Conservation (phyloP, 1,139 yeast species). For the Sugiyamaella pinicola region DNA sequence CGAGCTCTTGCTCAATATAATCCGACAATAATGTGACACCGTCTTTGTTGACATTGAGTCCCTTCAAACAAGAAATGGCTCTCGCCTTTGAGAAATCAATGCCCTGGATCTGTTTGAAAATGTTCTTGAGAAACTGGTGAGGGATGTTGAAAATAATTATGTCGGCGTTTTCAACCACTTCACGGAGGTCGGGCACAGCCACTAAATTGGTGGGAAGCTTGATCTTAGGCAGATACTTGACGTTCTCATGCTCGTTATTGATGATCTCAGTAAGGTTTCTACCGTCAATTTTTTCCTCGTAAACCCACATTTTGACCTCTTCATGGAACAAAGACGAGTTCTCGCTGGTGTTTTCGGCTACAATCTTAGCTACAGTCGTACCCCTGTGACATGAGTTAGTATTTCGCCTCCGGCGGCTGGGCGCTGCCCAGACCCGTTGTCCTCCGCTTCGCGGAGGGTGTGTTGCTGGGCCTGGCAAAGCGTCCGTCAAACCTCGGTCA, state of each 20-base stretch:
- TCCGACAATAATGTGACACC: constrained; percentile 81
- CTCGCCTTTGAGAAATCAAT: constrained; percentile 66
- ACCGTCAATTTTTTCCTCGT: constrained; percentile 71
- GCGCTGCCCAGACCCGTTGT: neutral
- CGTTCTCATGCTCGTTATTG: constrained; percentile 84
- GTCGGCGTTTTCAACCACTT: constrained; percentile 75
- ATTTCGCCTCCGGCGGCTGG: neutral
- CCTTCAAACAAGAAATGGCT: constrained; percentile 92
- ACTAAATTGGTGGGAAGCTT: constrained; percentile 74
- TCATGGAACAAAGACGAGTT: constrained; percentile 67
- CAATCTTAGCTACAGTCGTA: constrained; percentile 90
- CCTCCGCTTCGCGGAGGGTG: neutral
- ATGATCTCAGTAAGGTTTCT: constrained; percentile 78
- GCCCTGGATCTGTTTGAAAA: constrained; percentile 75
- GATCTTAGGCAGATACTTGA: constrained; percentile 73
- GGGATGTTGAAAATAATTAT: constrained; percentile 88
- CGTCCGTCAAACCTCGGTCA: neutral
- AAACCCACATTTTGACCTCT: constrained; percentile 92
- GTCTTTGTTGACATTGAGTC: constrained; percentile 76
- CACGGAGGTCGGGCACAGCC: constrained; percentile 80
- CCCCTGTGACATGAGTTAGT: constrained; percentile 54
- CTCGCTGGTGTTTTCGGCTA: constrained; percentile 78
- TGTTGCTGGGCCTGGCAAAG: no score
- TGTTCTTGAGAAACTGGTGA: constrained; percentile 81
- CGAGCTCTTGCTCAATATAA: constrained; percentile 71